phyloP scores from a whole-genome alignment of 2,329 filamentous ascomycete genomes.

The Blumeriella jaapii region DNA sequence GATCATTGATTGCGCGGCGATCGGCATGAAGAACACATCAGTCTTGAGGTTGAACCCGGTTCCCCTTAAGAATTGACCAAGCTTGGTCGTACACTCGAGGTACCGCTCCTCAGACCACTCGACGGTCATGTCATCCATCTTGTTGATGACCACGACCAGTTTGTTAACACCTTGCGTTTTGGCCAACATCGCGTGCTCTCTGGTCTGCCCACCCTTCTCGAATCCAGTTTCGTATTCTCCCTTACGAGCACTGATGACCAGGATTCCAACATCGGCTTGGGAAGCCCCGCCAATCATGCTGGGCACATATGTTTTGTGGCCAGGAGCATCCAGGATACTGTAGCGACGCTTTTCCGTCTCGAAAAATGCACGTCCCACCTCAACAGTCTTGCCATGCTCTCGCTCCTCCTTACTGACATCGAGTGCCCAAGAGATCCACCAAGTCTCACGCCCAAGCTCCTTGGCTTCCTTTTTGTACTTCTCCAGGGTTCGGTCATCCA shows the following conservation, averaged over 20 bases:
- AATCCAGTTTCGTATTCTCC: slow-evolving; percentile 99
- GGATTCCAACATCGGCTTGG: slow-evolving; percentile 84
- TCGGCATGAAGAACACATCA: slow-evolving; percentile 90
- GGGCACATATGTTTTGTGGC: slow-evolving; percentile 95
- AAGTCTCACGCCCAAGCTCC: slow-evolving; percentile 90
- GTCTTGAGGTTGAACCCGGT: slow-evolving; percentile 91
- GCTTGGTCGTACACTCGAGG: slow-evolving; percentile 85
- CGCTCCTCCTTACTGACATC: slow-evolving; percentile 96
- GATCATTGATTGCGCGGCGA: slow-evolving; percentile 75
- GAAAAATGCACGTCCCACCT: slow-evolving; percentile 91
- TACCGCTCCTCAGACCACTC: slow-evolving; percentile 91
- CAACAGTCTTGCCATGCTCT: slow-evolving; percentile 93
- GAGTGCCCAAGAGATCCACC: slow-evolving; percentile 97
- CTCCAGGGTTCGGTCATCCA: slow-evolving; percentile 96
- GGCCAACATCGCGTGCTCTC: slow-evolving; percentile 94
- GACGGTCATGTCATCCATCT: slow-evolving; percentile 97
- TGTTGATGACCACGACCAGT: slow-evolving; percentile 89
- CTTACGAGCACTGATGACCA: slow-evolving; percentile 93
- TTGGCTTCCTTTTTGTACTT: slow-evolving; percentile 97
- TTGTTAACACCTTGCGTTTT: slow-evolving; percentile 99
- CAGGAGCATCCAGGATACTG: slow-evolving; percentile 91
- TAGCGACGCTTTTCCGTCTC: slow-evolving; percentile 95
- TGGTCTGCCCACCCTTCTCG: slow-evolving; percentile 89
- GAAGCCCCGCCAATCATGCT: slow-evolving; percentile 97
- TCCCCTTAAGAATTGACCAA: slow-evolving; percentile 76